Conservation (phyloP, 2,329 filamentous ascomycete genomes). For the Aspergillus ochraceoroseus region DNA sequence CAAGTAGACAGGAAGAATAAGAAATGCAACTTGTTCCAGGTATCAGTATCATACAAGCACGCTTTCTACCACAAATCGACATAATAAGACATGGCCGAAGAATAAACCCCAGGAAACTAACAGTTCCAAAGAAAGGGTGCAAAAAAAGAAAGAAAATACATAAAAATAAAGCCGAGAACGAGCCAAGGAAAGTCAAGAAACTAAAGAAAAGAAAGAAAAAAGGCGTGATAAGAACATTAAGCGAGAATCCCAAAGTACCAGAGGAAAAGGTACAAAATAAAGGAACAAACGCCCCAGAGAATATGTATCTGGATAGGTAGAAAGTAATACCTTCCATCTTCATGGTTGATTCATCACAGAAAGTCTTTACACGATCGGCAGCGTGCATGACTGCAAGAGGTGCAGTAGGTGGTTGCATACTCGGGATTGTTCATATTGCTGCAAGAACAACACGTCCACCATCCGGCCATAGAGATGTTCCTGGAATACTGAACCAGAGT, state of each 20-base stretch:
- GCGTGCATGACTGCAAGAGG: no score
- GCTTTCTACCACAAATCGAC: no score
- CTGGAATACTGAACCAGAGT: background rate
- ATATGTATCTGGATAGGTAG: background rate
- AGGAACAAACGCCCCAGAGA: background rate
- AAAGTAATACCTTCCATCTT: background rate
- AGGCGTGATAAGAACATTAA: no score
- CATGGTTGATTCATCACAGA: no score
- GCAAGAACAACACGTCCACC: constrained; percentile 28
- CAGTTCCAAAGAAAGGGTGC: background rate
- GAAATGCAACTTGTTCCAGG: no score
- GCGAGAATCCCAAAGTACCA: background rate
- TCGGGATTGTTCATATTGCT: constrained; percentile 19
- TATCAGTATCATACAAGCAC: no score
- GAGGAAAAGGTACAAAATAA: background rate
- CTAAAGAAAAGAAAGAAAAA: constrained; percentile 1
- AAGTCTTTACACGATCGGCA: no score
- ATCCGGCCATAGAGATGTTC: constrained; percentile 11
- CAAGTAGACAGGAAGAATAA: no score
- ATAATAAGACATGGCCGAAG: no score
- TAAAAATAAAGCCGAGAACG: background rate
- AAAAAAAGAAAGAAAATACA: background rate
- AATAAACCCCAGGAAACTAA: no score
- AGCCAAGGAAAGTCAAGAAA: background rate
- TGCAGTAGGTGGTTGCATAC: background rate